Evolutionary conservation across 2,329 filamentous ascomycete species (phyloP).

Genomic region (Fusarium humuli): DNA sequence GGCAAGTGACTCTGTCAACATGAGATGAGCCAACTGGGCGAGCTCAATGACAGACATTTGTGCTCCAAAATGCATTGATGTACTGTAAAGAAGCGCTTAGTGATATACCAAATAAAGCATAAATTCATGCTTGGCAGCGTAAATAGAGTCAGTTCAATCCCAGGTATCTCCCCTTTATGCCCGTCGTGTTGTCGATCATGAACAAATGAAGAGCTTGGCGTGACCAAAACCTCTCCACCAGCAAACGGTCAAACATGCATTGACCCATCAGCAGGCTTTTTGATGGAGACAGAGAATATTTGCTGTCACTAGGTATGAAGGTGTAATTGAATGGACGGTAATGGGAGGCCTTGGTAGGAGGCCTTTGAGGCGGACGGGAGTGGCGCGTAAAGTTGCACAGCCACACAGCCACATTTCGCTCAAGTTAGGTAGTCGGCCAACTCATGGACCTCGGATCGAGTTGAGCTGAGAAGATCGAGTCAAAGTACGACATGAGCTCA

Average conservation of each 20-base stretch:
- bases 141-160: background rate
- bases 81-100: background rate
- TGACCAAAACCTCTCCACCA: slow-evolving; percentile 13
- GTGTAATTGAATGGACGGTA: background rate
- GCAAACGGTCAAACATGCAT: background rate
- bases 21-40: slow-evolving; percentile 32
- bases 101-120: slow-evolving; percentile 8
- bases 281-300: background rate
- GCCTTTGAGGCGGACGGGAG: background rate
- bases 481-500: background rate
- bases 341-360: slow-evolving; percentile 20
- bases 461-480: background rate
- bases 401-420: background rate
- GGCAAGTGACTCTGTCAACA: slow-evolving; percentile 2
- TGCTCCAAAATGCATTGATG: background rate
- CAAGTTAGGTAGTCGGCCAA: background rate
- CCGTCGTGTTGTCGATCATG: slow-evolving; percentile 28
- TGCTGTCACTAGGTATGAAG: background rate
- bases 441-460: background rate
- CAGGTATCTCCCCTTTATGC: slow-evolving; percentile 20
- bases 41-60: slow-evolving; percentile 31
- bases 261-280: background rate
- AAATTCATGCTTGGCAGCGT: slow-evolving; percentile 14
- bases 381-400: background rate
- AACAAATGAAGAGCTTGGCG: slow-evolving; percentile 25